Evolutionary conservation across 352 stramenopile genomes (phyloP).

Genomic region (Globisporangium paddicum): DNA sequence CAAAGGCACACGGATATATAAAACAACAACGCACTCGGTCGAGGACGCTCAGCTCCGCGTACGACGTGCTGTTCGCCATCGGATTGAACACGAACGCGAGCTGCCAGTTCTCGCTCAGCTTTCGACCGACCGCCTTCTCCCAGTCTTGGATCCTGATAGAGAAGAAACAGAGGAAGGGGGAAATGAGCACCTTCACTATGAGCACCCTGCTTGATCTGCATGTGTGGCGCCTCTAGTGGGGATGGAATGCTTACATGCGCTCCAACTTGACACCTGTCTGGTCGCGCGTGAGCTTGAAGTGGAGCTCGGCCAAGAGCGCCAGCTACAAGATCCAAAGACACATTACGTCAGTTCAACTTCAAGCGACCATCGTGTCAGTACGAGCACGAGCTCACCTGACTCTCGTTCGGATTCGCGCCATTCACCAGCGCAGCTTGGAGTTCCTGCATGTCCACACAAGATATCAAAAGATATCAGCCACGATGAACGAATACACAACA

Average conservation of each 20-base stretch:
- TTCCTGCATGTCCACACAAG: slow-evolving; percentile 27
- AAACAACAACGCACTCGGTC: slow-evolving; percentile 39
- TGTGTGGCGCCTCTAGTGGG: neutral
- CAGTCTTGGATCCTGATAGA: slow-evolving; percentile 70
- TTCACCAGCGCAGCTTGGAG: slow-evolving; percentile 56
- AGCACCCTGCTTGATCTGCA: neutral
- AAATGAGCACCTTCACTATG: neutral
- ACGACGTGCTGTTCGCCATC: slow-evolving; percentile 42
- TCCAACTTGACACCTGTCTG: slow-evolving; percentile 72
- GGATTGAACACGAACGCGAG: slow-evolving; percentile 63
- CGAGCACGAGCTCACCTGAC: slow-evolving; percentile 32
- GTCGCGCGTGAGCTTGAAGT: slow-evolving; percentile 77
- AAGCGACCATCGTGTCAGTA: neutral
- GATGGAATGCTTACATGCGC: slow-evolving; percentile 45
- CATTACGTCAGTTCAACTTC: slow-evolving; percentile 1
- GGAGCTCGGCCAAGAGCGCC: slow-evolving; percentile 68
- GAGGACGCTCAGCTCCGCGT: slow-evolving; percentile 51
- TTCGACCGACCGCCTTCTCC: slow-evolving; percentile 67
- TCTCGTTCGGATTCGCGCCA: slow-evolving; percentile 33
- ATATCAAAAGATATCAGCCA: neutral
- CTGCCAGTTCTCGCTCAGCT: slow-evolving; percentile 76
- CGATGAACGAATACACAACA: neutral
- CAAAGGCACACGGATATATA: neutral
- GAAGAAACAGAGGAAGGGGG: neutral
- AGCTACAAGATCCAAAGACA: slow-evolving; percentile 27